Base-by-base conservation (phyloP, 2,329 filamentous ascomycete genomes). In the Ascochyta clinopodiicola region DNA sequence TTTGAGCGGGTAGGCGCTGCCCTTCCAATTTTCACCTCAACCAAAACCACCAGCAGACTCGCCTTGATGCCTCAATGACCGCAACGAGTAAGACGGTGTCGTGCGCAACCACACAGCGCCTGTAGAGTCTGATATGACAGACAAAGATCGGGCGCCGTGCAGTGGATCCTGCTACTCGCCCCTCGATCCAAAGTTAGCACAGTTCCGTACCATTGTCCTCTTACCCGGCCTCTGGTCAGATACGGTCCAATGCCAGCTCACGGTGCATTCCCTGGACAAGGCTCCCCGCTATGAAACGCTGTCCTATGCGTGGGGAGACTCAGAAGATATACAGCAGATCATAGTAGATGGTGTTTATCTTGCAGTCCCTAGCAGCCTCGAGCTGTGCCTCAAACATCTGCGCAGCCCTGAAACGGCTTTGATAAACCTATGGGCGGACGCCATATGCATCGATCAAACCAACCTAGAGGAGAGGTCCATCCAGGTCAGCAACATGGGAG, bases 361-460 rank as follows among this genome's bases (percentile, higher is more conserved):
- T 27, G 10, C 22, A 6, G 32, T 51, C 12, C 49, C 49, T 4
- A 36, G 42, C 35, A 51, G 36, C n/a, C 49, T 51, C 1, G 35
- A 32, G 13, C 4, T 8, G 3, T 51, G 49, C 19, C 42, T 51
- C 9, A 24, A 19, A 19, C 17, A 46, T 27, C 22, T 52, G 15
- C 43, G 49, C 22, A 36, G n/a, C 31, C 27, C 9, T 29, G 37
- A 17, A 13, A 46, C 1, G 10, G 9, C 31, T 17, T 12, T 42
- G 2, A 6, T 15, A 25, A 15, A 40, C 9, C 25, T 52, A 12
- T 62, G 57, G 59, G 46, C 59, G 6, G 59, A 62, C 17, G 44
- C 44, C 1, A 44, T 62, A 9, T 62, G 57, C 27, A 62, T 60
- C n/a, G 48, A 62, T 35, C 59, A 62, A 29, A 36, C 9, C 19